A percentile compares a stretch with the other conserved stretches of the same genome.
Conservation (phyloP, 345 rosid genomes). For the Euphorbia tirucalli region DNA sequence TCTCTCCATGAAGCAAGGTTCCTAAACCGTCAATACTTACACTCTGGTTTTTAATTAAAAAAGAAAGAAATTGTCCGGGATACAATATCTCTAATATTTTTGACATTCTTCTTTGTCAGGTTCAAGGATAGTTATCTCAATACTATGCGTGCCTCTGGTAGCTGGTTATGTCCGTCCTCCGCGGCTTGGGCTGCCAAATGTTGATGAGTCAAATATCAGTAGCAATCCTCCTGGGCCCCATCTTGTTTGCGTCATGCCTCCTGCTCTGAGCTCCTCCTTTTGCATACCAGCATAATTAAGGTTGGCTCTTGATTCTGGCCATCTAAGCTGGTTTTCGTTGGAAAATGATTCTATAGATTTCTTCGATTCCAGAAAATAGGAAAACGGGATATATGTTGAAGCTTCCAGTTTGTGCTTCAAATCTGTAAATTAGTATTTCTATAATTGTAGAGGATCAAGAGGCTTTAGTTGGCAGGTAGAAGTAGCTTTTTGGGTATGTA, state of each 20-base stretch:
- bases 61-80: background rate
- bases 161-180: slow-evolving; percentile 92
- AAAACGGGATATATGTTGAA: background rate
- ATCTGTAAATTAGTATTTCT: slow-evolving; percentile 17
- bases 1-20: slow-evolving; percentile 72
- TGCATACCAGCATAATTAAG: slow-evolving; percentile 60
- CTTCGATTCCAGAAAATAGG: background rate
- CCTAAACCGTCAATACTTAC: slow-evolving; percentile 9
- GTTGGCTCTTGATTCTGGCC: background rate
- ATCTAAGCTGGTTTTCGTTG: background rate
- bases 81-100: background rate
- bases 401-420: background rate
- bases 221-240: slow-evolving; percentile 71
- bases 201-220: slow-evolving; percentile 69
- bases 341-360: background rate
- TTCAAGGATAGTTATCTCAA: slow-evolving; percentile 69
- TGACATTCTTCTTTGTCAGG: slow-evolving; percentile 37
- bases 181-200: slow-evolving; percentile 60
- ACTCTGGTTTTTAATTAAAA: background rate
- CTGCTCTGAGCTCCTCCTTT: slow-evolving; percentile 76
- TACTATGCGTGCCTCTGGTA: slow-evolving; percentile 77
- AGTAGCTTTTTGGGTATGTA: background rate
- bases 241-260: slow-evolving; percentile 86
- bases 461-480: slow-evolving; percentile 7
- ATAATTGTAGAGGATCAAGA: slow-evolving; percentile 5